Evolutionary conservation across 495 filamentous ascomycete species (phyloP).

Genomic region (Penicillium subrubescens): DNA sequence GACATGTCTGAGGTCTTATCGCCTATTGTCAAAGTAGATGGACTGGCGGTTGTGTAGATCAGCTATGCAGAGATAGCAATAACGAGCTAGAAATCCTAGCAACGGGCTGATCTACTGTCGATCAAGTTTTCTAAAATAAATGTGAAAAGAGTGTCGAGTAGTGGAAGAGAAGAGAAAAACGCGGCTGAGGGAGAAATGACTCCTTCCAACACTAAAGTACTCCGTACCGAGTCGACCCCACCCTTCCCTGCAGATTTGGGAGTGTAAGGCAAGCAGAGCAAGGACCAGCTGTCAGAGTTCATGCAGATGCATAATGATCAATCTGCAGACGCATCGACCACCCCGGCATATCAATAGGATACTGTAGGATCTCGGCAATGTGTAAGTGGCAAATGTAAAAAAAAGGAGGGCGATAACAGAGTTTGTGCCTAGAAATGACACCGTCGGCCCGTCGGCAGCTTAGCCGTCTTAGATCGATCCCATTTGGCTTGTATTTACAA

Average conservation of each 20-base stretch:
- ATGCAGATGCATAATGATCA: background rate
- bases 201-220: background rate
- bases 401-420: background rate
- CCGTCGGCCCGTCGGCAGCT: background rate
- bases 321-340: background rate
- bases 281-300: background rate
- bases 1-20: background rate
- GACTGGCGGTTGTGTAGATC: background rate
- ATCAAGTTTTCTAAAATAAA: background rate
- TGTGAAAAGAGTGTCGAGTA: background rate
- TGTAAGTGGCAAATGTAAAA: background rate
- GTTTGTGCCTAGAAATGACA: background rate
- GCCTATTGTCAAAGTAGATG: background rate
- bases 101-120: background rate
- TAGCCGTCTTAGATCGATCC: background rate
- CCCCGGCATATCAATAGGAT: background rate
- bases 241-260: background rate
- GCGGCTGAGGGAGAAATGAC: background rate
- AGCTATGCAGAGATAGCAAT: background rate
- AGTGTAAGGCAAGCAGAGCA: background rate
- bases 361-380: background rate
- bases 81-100: background rate
- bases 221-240: background rate
- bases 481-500: background rate
- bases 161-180: background rate